Evolutionary conservation across 1,139 yeast genomes (phyloP), one percentile per base, ranked within the genome.

Genomic region (Candida tropicalis): DNA sequence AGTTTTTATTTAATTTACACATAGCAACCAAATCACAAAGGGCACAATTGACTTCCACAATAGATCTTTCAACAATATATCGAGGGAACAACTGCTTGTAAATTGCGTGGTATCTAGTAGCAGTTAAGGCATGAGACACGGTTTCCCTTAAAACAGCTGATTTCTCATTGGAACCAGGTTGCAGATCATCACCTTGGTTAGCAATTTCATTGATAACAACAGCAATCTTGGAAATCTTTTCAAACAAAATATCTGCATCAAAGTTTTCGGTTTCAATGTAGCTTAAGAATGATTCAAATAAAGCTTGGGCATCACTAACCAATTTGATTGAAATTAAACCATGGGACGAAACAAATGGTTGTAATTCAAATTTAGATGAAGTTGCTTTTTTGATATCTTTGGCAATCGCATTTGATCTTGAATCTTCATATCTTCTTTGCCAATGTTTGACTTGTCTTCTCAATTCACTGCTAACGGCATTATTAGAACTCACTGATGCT

Each of bases 71-170:
- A 31, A 91, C 73, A 8, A 90, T 77, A 27, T 87, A 70, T 44
- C 77, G 77, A 1, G 98, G 97, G 42, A 89, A 66, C 11, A 87
- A 58, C 7, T 77, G 76, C 5, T 78, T 70, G 49, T 87, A 83
- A 5, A 82, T 68, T 1, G 88, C 82, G 61, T 73, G 87, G 59
- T 89, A 89, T 56, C 97, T 77, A 0, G 95, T 79, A 0, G 93
- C 79, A 4, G 96, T 82, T 39, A 91, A 80, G 1, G 85, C 77
- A 65, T 86, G 90, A 23, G 90, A 82, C 11, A 87, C 79, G 0
- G 95, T 76, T 40, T 86, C 87, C 45, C 88, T 78, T 12, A 85
- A 73, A 37, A 81, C 62, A 4, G 62, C 51, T 1, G 73, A 51
- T 55, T 65, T 48, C 56, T 67, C 64, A 60, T 67, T 57, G 53